Base-by-base conservation (phyloP, 768 basidiomycete species). In the Pisolithus albus region DNA sequence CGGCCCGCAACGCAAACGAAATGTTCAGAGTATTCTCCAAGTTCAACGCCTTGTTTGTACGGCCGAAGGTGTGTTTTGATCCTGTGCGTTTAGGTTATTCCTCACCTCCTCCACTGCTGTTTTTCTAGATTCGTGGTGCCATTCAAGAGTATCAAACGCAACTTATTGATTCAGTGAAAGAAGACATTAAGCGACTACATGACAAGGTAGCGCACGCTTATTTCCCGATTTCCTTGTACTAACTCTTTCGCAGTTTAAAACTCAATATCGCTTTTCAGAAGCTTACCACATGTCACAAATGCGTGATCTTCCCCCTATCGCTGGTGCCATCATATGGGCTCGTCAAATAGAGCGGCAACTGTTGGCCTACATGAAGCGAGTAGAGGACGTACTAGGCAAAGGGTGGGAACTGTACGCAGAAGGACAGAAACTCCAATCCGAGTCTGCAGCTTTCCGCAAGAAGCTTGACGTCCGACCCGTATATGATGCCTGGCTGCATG, bases 371-470 rank as follows among this genome's bases (percentile, higher is more conserved):
- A 99, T 99, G 95, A 95, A 94, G 67, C 88, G 95, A 15, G 95
- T 98, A 47, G 96, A 98, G 63, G 95, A 98, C 65, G 96, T 99
- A 2, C 83, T 99, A 7, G 89, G 95, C 5, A 95, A 92, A 68
- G 95, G 92, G 7, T 99, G 96, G 95, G 94, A 97, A 63, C 83
- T 92, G 53, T 98, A 99, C 59, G 94, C 95, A n/a, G 96, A 99
- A 61, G 96, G 96, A 6, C 93, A 97, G 69, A 95, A 93, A 61
- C 84, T 99, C 1, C 92, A 97, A 61, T 84, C 86, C 26, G 96
- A 98, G 68, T 86, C 83, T 43, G 73, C 81, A 4, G 88, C 92
- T 0, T 99, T 99, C 80, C 83, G 92, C 43, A 90, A 89, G 69
- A 99, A 98, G 70, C 84, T 98, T 45, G 93, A 98, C 64, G 96